These are phyloP conservation scores for Heterobasidion occidentale DNA, from an alignment of 1,284 basidiomycete species.

Conservation along the genomic window DNA sequence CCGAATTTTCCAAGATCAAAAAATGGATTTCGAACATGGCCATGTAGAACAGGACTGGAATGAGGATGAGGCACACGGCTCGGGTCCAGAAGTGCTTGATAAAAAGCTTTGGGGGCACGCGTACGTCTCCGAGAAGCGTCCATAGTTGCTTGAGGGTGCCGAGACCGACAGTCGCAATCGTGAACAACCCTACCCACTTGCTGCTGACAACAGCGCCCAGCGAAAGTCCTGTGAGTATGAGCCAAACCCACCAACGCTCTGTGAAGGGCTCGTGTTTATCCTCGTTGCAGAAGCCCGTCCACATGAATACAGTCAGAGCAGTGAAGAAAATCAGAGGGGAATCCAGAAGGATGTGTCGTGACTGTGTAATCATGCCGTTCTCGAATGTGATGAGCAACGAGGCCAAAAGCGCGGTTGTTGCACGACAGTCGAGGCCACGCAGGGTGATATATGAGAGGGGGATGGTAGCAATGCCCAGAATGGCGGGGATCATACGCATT, in stretches of 20 bases:
- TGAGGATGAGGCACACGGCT: conserved; percentile 79
- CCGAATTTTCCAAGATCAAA: conserved; percentile 78
- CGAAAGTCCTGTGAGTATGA: conserved; percentile 80
- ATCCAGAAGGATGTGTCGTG: conserved; percentile 94
- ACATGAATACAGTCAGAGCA: conserved; percentile 80
- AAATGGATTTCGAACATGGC: conserved; percentile 95
- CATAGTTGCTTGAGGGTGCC: conserved; percentile 87
- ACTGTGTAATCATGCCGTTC: conserved; percentile 94
- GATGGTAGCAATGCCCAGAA: conserved; percentile 85
- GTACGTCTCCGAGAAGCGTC: conserved; percentile 83
- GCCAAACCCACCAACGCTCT: conserved; percentile 87
- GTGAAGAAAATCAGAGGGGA: conserved; percentile 98
- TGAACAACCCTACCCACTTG: conserved; percentile 99
- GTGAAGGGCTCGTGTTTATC: conserved; percentile 81
- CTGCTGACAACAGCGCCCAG: conserved; percentile 90
- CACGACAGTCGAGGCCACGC: conserved; percentile 84
- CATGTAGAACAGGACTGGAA: conserved; percentile 91
- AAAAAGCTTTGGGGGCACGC: conserved; percentile 71
- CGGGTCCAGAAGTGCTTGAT: conserved; percentile 84
- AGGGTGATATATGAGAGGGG: conserved; percentile 93
- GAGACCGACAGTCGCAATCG: conserved; percentile 91
- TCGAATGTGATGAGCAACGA: conserved; percentile 93
- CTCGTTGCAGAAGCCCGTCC: conserved; percentile 89
- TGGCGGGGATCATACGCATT: conserved; percentile 90
- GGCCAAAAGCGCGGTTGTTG: conserved; percentile 85